These are phyloP conservation scores for Neofusicoccum cordaticola DNA, from an alignment of 2,329 filamentous ascomycete species.

Conservation along the genomic window DNA sequence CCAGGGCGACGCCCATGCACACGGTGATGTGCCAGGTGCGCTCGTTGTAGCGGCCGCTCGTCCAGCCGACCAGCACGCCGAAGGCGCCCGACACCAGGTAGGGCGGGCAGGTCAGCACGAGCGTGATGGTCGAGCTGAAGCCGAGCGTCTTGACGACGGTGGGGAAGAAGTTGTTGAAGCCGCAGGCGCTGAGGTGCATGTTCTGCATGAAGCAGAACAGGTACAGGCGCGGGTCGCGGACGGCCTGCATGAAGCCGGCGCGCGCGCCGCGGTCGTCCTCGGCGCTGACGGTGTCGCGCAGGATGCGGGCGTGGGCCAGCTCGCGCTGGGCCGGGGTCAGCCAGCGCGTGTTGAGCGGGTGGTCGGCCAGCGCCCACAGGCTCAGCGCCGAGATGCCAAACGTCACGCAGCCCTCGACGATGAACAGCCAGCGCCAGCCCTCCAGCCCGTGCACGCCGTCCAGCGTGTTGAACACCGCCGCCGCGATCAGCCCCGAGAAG, in stretches of 20 bases:
- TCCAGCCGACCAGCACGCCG: constrained; percentile 22
- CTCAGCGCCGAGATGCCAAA: constrained; percentile 23
- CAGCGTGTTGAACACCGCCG: constrained; percentile 29
- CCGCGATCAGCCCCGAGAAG: constrained; percentile 43
- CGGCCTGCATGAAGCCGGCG: neutral
- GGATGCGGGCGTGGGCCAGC: constrained; percentile 36
- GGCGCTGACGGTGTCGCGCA: constrained; percentile 52
- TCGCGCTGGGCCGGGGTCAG: constrained; percentile 48
- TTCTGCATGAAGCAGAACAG: constrained; percentile 10
- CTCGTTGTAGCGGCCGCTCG: constrained; percentile 32
- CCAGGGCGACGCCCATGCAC: constrained; percentile 23
- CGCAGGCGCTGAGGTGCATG: constrained; percentile 1
- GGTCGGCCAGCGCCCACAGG: constrained; percentile 31
- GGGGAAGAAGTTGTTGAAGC: constrained; percentile 34
- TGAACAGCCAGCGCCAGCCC: constrained; percentile 4
- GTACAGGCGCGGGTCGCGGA: neutral
- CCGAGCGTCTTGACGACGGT: constrained; percentile 37
- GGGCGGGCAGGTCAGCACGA: constrained; percentile 25
- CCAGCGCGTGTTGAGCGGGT: constrained; percentile 43
- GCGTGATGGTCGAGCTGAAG: constrained; percentile 34
- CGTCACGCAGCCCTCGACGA: constrained; percentile 1
- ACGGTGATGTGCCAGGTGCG: constrained; percentile 26
- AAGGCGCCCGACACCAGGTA: constrained; percentile 24
- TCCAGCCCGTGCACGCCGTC: constrained; percentile 21
- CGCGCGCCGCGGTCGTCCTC: constrained; percentile 21